Conservation (phyloP, 73 alveolate genomes). For the Paraurostyla sp. region DNA sequence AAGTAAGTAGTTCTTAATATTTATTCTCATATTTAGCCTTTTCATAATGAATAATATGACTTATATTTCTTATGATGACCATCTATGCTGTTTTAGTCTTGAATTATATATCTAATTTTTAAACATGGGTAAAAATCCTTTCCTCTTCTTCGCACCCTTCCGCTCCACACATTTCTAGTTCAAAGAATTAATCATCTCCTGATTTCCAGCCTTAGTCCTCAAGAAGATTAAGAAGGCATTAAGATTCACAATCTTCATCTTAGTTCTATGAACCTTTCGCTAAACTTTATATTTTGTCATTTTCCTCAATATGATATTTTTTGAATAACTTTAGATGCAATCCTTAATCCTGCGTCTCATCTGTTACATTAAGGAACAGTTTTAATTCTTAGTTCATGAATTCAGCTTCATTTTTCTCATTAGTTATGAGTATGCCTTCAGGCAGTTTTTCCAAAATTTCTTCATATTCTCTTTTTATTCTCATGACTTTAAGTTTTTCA, state of each 20-base stretch:
- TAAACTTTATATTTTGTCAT: background rate
- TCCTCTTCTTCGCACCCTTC: conserved; percentile 14
- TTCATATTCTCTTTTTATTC: background rate
- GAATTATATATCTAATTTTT: conserved; percentile 10
- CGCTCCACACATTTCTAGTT: background rate
- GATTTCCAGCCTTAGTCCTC: background rate
- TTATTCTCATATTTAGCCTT: conserved; percentile 37
- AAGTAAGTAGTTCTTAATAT: conserved; percentile 36
- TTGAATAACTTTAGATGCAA: background rate
- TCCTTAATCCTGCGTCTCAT: background rate
- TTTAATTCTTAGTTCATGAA: conserved; percentile 24
- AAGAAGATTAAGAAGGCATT: background rate
- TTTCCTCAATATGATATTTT: background rate
- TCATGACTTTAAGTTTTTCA: background rate
- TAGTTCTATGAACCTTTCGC: background rate
- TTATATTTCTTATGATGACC: conserved; percentile 43
- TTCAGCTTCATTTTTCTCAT: background rate
- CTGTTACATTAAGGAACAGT: background rate
- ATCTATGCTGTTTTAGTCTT: background rate
- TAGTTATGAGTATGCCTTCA: conserved; percentile 11
- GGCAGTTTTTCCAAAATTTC: conserved; percentile 22
- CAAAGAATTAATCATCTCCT: conserved; percentile 2
- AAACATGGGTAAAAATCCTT: conserved; percentile 13
- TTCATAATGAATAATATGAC: conserved; percentile 44
- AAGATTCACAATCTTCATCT: background rate